A percentile compares a stretch with the other conserved stretches of the same genome.
These are phyloP conservation scores for Podila epicladia DNA, from an alignment of 192 early-diverging fungal genomes.

Conservation along the genomic window DNA sequence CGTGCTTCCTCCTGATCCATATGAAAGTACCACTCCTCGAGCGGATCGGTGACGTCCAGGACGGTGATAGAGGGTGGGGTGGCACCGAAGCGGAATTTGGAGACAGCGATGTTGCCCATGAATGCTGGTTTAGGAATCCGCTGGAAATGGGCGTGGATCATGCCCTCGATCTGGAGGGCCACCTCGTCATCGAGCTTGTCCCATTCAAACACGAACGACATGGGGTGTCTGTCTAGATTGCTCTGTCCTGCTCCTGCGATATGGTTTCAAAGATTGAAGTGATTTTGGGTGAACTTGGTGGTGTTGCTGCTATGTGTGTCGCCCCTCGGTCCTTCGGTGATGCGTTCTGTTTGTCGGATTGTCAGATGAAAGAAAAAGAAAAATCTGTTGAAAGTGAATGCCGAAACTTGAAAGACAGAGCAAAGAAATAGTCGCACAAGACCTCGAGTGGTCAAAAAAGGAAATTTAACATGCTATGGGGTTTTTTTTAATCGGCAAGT, in stretches of 20 bases:
- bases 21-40: conserved; percentile 78
- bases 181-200: conserved; percentile 72
- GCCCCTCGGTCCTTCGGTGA: no score
- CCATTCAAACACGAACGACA: conserved; percentile 81
- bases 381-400: background rate
- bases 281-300: no score
- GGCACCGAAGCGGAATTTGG: conserved; percentile 73
- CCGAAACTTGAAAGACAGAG: background rate
- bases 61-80: conserved; percentile 76
- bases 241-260: background rate
- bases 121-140: conserved; percentile 70
- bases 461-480: background rate
- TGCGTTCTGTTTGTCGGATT: no score
- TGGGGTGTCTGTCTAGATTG: conserved; percentile 11
- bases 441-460: background rate
- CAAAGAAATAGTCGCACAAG: background rate
- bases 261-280: background rate
- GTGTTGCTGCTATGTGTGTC: no score
- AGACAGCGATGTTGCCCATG: conserved; percentile 76
- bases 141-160: conserved; percentile 73
- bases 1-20: conserved; percentile 59
- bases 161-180: conserved; percentile 69
- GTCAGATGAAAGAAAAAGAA: background rate
- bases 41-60: conserved; percentile 76
- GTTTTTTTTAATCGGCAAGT: no score